These are phyloP conservation scores for Fusarium nematophilum DNA, from an alignment of 2,329 filamentous ascomycete genomes.

Conservation along the genomic window DNA sequence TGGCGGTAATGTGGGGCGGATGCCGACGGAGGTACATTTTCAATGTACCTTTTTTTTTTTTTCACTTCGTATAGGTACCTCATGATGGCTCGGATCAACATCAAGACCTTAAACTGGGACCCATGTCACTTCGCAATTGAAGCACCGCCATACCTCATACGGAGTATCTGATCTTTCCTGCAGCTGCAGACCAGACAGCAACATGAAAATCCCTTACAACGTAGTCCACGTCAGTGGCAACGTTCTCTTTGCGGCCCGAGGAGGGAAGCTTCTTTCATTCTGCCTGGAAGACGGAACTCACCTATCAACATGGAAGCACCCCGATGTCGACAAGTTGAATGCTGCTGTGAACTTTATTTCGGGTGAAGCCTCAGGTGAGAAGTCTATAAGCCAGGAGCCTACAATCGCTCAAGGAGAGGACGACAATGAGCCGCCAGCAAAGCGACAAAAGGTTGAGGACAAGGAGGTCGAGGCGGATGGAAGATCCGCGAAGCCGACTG, in stretches of 20 bases:
- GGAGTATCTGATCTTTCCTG: neutral
- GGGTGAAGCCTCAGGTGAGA: slow-evolving; percentile 19
- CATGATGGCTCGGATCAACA: slow-evolving; percentile 18
- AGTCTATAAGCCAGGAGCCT: slow-evolving; percentile 9
- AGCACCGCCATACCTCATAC: slow-evolving; percentile 9
- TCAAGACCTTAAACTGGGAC: slow-evolving; percentile 33
- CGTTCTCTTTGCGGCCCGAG: slow-evolving; percentile 78
- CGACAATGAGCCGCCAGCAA: slow-evolving; percentile 49
- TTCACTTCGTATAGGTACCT: neutral
- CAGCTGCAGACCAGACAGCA: slow-evolving; percentile 7
- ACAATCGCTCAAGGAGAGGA: slow-evolving; percentile 28
- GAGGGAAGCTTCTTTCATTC: slow-evolving; percentile 77
- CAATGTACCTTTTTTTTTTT: slow-evolving; percentile 51
- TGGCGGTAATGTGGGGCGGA: slow-evolving; percentile 18
- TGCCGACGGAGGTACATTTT: slow-evolving; percentile 42
- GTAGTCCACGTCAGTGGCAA: slow-evolving; percentile 66
- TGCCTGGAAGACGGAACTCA: slow-evolving; percentile 66
- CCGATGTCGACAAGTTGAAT: slow-evolving; percentile 52
- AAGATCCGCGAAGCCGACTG: neutral
- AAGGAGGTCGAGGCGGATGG: slow-evolving; percentile 40
- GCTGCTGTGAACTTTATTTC: slow-evolving; percentile 42
- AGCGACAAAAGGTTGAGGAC: slow-evolving; percentile 49
- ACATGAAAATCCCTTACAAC: slow-evolving; percentile 72
- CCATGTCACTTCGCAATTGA: slow-evolving; percentile 13
- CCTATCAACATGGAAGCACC: slow-evolving; percentile 71